Evolutionary conservation across 2,329 filamentous ascomycete genomes (phyloP).

Genomic region (Macroventuria anomochaeta): DNA sequence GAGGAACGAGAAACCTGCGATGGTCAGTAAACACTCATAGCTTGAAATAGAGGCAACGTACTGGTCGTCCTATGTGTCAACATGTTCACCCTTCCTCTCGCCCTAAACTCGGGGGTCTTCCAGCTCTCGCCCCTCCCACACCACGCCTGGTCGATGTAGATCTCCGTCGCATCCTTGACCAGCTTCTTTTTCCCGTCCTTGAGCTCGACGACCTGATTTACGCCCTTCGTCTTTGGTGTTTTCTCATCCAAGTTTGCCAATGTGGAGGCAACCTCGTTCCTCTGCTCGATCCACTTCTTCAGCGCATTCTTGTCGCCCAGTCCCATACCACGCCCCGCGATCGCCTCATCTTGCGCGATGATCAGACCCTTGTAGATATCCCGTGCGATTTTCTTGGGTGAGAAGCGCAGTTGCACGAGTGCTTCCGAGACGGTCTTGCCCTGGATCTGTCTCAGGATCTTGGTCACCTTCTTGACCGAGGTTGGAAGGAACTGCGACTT

Average conservation of each 20-base stretch:
- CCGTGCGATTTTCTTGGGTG: slow-evolving; percentile 87
- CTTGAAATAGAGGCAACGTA: slow-evolving; percentile 57
- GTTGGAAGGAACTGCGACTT: slow-evolving; percentile 80
- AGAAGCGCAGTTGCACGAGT: slow-evolving; percentile 92
- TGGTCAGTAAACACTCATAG: slow-evolving; percentile 3
- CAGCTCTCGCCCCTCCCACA: slow-evolving; percentile 70
- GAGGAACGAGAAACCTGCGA: slow-evolving; percentile 73
- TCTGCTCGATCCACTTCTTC: slow-evolving; percentile 29
- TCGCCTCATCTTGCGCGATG: slow-evolving; percentile 79
- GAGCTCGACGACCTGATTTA: slow-evolving; percentile 61
- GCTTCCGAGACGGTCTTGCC: slow-evolving; percentile 96
- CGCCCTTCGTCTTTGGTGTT: slow-evolving; percentile 53
- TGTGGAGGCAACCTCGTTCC: slow-evolving; percentile 14
- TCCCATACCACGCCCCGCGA: slow-evolving; percentile 85
- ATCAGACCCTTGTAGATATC: slow-evolving; percentile 82
- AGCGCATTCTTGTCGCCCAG: slow-evolving; percentile 53
- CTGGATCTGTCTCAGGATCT: slow-evolving; percentile 83
- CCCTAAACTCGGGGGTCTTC: slow-evolving; percentile 71
- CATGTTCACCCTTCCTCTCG: slow-evolving; percentile 72
- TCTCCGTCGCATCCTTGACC: slow-evolving; percentile 75
- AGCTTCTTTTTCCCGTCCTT: slow-evolving; percentile 77
- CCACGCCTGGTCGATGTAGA: slow-evolving; percentile 95
- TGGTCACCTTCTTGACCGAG: slow-evolving; percentile 87
- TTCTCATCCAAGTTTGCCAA: slow-evolving; percentile 19
- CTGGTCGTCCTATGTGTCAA: slow-evolving; percentile 76